A percentile compares a stretch with the other conserved stretches of the same genome.
These are phyloP conservation scores for Vachellia pachyceras DNA, from an alignment of 306 rosid genomes.

Conservation along the genomic window DNA sequence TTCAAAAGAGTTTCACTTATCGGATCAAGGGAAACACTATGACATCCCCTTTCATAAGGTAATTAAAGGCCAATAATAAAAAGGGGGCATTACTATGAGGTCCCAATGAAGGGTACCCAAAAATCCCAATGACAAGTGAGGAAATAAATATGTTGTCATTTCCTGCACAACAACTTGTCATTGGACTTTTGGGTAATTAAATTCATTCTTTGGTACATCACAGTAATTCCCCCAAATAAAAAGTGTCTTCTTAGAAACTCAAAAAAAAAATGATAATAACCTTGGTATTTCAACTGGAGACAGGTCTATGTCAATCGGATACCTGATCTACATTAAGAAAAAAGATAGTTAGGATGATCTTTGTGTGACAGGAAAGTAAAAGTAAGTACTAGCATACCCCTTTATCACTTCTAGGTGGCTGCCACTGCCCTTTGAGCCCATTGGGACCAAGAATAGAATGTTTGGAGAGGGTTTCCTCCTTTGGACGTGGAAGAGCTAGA, in stretches of 20 bases:
- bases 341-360: slow-evolving; percentile 49
- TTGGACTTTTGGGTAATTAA: too few species aligned
- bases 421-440: slow-evolving; percentile 87
- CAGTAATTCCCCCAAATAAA: neutral
- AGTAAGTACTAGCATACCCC: slow-evolving; percentile 63
- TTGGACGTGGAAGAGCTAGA: slow-evolving; percentile 67
- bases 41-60: slow-evolving; percentile 8
- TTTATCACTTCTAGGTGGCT: slow-evolving; percentile 66
- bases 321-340: slow-evolving; percentile 71
- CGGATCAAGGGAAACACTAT: neutral
- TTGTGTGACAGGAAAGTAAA: slow-evolving; percentile 36
- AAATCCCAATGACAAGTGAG: too few species aligned
- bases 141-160: too few species aligned
- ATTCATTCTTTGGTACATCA: too few species aligned
- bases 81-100: too few species aligned
- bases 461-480: slow-evolving; percentile 78
- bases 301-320: slow-evolving; percentile 81
- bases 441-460: slow-evolving; percentile 93
- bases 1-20: slow-evolving; percentile 2
- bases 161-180: too few species aligned
- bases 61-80: slow-evolving; percentile 1
- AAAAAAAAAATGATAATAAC: slow-evolving; percentile 48
- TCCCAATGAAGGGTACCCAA: too few species aligned
- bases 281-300: slow-evolving; percentile 78
- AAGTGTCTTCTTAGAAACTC: slow-evolving; percentile 23